A percentile compares a stretch with the other conserved stretches of the same genome.
Evolutionary conservation across 2,329 filamentous ascomycete genomes (phyloP).

Genomic region (Shiraia bambusicola): DNA sequence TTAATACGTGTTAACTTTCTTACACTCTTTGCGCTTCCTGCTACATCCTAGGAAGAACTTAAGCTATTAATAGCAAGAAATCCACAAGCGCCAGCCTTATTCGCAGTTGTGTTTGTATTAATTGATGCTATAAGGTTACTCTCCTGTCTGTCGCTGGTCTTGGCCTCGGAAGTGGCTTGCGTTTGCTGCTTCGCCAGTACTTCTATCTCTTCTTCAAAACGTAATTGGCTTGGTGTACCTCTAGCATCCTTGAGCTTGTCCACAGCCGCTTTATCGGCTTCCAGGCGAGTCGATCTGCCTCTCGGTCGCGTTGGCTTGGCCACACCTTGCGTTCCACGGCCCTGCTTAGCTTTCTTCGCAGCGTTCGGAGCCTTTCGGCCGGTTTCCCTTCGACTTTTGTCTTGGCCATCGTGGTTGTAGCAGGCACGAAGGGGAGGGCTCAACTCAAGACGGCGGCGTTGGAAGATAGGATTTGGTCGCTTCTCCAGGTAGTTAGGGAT

Average conservation of each 20-base stretch:
- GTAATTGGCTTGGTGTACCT: conserved; percentile 11
- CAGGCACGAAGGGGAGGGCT: no score
- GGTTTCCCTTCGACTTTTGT: no score
- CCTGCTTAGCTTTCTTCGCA: conserved; percentile 8
- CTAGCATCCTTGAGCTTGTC: conserved; percentile 14
- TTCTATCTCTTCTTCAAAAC: conserved; percentile 11
- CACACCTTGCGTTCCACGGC: conserved; percentile 10
- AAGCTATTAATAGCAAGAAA: conserved; percentile 11
- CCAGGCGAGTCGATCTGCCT: conserved; percentile 14
- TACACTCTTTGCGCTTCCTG: conserved; percentile 7
- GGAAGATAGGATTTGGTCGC: no score
- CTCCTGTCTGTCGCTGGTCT: no score
- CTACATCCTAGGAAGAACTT: conserved; percentile 9
- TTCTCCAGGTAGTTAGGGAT: not conserved
- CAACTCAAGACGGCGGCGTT: no score
- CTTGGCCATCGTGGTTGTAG: no score
- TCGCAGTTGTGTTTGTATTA: conserved; percentile 8
- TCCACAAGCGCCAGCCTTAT: conserved; percentile 8
- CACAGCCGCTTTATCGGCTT: conserved; percentile 8
- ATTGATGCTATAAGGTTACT: conserved; percentile 9
- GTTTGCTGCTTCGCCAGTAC: conserved; percentile 13
- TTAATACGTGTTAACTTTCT: conserved; percentile 11
- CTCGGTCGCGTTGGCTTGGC: conserved; percentile 12
- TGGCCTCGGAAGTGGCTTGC: conserved; percentile 6
- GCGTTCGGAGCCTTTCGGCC: no score